phyloP scores from a whole-genome alignment of 2,329 filamentous ascomycete species.

The Pyricularia pennisetigena region DNA sequence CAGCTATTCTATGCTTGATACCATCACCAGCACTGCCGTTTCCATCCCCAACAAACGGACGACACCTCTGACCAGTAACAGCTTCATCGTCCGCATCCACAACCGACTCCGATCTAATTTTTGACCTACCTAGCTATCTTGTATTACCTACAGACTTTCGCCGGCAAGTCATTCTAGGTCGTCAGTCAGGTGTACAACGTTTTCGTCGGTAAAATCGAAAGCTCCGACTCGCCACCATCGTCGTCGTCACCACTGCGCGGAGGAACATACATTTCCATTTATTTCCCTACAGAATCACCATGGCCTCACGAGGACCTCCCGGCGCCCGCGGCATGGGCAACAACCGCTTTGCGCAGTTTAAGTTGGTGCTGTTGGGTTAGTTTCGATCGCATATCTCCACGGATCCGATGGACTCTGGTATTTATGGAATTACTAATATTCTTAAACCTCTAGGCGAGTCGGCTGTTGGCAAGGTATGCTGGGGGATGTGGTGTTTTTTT shows the following conservation, averaged over 20 bases:
- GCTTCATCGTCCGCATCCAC: neutral
- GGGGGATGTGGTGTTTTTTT: neutral
- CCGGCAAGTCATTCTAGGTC: neutral
- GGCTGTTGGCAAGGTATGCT: constrained; percentile 85
- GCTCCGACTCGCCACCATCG: neutral
- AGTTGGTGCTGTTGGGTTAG: constrained; percentile 91
- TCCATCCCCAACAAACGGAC: constrained; percentile 1
- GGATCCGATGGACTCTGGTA: constrained; percentile 6
- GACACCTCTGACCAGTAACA: neutral
- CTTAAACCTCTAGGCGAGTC: constrained; percentile 68
- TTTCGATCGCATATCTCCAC: constrained; percentile 10
- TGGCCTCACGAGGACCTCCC: constrained; percentile 71
- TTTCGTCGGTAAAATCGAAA: neutral
- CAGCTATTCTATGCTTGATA: neutral
- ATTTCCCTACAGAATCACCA: constrained; percentile 25
- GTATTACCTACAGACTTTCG: neutral
- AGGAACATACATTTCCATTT: neutral
- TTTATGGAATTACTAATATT: constrained; percentile 17
- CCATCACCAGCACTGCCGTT: neutral
- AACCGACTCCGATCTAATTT: neutral
- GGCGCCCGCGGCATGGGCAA: constrained; percentile 52
- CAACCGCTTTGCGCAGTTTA: constrained; percentile 95
- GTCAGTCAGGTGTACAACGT: neutral
- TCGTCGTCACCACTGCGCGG: neutral
- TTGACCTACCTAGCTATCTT: neutral